Conservation (phyloP, 2,329 filamentous ascomycete species). For the Neonectria ditissima region DNA sequence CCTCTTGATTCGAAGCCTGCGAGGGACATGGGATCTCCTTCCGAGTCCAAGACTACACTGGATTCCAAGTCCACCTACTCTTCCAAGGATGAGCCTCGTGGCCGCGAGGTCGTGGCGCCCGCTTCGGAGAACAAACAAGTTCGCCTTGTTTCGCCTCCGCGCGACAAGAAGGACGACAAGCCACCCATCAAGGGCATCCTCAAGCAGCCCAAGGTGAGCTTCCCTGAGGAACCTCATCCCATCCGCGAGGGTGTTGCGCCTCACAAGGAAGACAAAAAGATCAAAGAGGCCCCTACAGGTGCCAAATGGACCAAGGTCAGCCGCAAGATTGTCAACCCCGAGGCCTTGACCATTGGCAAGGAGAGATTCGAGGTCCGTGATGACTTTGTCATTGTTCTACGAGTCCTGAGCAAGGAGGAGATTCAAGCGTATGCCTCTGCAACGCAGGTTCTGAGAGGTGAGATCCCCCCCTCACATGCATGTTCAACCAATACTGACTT, state of each 20-base stretch:
- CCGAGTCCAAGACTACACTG: constrained; percentile 31
- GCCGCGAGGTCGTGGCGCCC: constrained; percentile 54
- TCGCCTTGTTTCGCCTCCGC: constrained; percentile 80
- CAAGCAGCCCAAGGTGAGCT: constrained; percentile 82
- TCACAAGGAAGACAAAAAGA: constrained; percentile 85
- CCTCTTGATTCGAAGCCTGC: constrained; percentile 18
- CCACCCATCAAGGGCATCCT: constrained; percentile 87
- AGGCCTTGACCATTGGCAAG: constrained; percentile 85
- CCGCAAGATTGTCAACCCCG: constrained; percentile 87
- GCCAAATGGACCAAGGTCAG: constrained; percentile 96
- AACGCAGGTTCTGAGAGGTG: constrained; percentile 85
- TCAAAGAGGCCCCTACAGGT: constrained; percentile 77
- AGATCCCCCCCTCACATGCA: constrained; percentile 39
- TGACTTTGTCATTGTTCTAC: constrained; percentile 92
- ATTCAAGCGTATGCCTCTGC: constrained; percentile 88
- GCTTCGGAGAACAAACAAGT: constrained; percentile 60
- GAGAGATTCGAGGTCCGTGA: constrained; percentile 93
- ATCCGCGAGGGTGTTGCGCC: constrained; percentile 91
- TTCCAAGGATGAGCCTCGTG: constrained; percentile 51
- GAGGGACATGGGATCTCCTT: constrained; percentile 21
- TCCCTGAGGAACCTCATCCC: constrained; percentile 87
- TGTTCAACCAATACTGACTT: constrained; percentile 26
- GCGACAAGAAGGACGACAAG: constrained; percentile 72
- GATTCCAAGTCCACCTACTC: constrained; percentile 34
- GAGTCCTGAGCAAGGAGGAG: constrained; percentile 88